These are phyloP conservation scores for Nadsonia commutata DNA, from an alignment of 1,139 yeast species.

Conservation along the genomic window DNA sequence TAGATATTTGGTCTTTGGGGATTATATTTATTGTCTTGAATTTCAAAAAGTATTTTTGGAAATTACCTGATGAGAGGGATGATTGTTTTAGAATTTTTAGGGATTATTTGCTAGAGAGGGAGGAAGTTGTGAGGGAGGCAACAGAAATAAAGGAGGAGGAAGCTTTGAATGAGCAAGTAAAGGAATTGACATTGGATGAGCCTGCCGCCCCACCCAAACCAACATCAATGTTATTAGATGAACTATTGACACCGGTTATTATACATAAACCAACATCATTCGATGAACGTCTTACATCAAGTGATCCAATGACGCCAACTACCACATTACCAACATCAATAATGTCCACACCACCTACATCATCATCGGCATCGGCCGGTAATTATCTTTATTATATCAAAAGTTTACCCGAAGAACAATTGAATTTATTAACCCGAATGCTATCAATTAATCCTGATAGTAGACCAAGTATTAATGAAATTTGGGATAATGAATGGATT, in stretches of 20 bases:
- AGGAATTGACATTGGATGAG: no score
- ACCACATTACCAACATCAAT: neutral
- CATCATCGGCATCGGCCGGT: neutral
- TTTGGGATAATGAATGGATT: slow-evolving; percentile 71
- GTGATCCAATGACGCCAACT: neutral
- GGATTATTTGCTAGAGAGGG: neutral
- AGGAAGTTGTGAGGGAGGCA: no score
- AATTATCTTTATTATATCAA: slow-evolving; percentile 1
- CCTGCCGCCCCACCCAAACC: no score
- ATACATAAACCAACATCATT: no score
- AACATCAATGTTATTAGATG: neutral
- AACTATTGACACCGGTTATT: neutral
- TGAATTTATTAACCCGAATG: slow-evolving; percentile 20
- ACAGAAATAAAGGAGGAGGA: no score
- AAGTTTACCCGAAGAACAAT: slow-evolving; percentile 22
- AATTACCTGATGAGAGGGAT: neutral
- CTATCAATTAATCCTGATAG: slow-evolving; percentile 21
- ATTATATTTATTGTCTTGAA: neutral
- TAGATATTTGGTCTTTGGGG: slow-evolving; percentile 9
- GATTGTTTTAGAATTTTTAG: neutral
- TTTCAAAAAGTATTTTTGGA: neutral
- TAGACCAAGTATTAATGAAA: slow-evolving; percentile 72
- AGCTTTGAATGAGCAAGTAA: no score
- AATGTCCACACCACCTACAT: neutral
- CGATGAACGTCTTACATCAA: neutral